Conservation (phyloP, 2,329 filamentous ascomycete species). For the Fusarium floridanum region DNA sequence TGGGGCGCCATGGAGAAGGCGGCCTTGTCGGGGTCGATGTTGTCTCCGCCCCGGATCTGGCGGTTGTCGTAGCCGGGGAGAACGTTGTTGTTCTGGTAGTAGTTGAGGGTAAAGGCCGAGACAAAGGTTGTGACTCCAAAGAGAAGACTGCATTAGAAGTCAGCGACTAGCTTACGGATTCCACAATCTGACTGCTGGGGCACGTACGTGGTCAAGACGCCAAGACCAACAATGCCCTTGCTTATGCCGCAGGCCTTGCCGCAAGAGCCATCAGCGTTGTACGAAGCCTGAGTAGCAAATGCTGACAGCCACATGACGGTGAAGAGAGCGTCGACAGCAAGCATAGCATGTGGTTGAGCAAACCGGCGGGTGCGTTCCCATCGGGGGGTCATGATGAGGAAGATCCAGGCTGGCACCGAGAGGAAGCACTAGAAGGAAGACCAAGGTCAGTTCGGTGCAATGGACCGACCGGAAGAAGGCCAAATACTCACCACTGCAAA, state of each 20-base stretch:
- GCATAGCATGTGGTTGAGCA: slow-evolving; percentile 73
- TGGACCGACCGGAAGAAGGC: not conserved
- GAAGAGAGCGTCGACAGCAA: slow-evolving; percentile 69
- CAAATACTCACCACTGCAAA: slow-evolving; percentile 69
- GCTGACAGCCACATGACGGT: slow-evolving; percentile 75
- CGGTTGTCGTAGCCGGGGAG: slow-evolving; percentile 72
- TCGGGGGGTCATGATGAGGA: slow-evolving; percentile 73
- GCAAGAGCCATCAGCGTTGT: slow-evolving; percentile 69
- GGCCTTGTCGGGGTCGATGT: slow-evolving; percentile 77
- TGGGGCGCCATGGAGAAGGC: slow-evolving; percentile 77
- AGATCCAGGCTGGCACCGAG: slow-evolving; percentile 73
- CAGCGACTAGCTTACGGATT: slow-evolving; percentile 2
- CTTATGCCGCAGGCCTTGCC: slow-evolving; percentile 69
- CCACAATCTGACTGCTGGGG: not conserved
- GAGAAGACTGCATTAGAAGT: slow-evolving; percentile 60
- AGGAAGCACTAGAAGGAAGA: slow-evolving; percentile 69
- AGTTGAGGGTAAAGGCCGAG: slow-evolving; percentile 71
- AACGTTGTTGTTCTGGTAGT: slow-evolving; percentile 72
- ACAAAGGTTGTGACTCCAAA: slow-evolving; percentile 67
- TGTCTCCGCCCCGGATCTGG: slow-evolving; percentile 57
- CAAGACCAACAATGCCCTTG: slow-evolving; percentile 73
- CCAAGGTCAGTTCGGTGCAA: slow-evolving; percentile 14
- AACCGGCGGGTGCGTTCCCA: slow-evolving; percentile 72
- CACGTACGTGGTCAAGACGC: slow-evolving; percentile 72
- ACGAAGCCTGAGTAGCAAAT: slow-evolving; percentile 74